These are phyloP conservation scores for Hamigera avellanea DNA, from an alignment of 495 filamentous ascomycete species.

Conservation along the genomic window DNA sequence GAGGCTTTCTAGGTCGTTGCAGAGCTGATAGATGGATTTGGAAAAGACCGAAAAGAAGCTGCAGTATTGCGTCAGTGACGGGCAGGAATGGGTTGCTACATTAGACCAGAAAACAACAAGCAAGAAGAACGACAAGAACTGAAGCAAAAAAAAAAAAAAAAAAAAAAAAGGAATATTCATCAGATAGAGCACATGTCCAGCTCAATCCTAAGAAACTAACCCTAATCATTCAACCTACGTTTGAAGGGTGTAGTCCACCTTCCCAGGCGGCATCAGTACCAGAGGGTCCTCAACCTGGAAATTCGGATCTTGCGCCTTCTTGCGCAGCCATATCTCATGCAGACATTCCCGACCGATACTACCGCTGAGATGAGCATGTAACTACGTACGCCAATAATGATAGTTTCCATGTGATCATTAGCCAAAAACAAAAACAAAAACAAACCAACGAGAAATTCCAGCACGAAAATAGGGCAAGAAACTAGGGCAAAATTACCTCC, in stretches of 20 bases:
- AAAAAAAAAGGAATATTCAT: neutral
- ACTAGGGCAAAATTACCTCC: slow-evolving; percentile 21
- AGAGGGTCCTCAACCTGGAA: slow-evolving; percentile 54
- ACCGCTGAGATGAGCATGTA: slow-evolving; percentile 77
- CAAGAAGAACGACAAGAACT: too few relatives aligned
- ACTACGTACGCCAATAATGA: slow-evolving; percentile 26
- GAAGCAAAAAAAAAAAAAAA: neutral
- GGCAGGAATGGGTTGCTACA: too few relatives aligned
- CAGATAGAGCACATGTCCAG: neutral
- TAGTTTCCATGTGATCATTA: too few relatives aligned
- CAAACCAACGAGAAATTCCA: too few relatives aligned
- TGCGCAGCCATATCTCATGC: slow-evolving; percentile 60
- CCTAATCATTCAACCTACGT: too few relatives aligned
- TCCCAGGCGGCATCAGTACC: slow-evolving; percentile 52
- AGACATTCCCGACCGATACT: slow-evolving; percentile 67
- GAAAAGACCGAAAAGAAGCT: slow-evolving; percentile 74
- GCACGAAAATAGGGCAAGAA: neutral
- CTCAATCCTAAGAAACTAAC: too few relatives aligned
- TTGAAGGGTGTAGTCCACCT: slow-evolving; percentile 58
- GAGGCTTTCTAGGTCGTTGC: slow-evolving; percentile 46
- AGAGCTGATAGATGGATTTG: slow-evolving; percentile 63
- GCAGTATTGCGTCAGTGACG: too few relatives aligned
- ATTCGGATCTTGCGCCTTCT: slow-evolving; percentile 36
- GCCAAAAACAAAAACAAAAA: too few relatives aligned
- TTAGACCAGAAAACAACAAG: too few relatives aligned